Conservation (phyloP, 768 basidiomycete species). For the Cystofilobasidium macerans region DNA sequence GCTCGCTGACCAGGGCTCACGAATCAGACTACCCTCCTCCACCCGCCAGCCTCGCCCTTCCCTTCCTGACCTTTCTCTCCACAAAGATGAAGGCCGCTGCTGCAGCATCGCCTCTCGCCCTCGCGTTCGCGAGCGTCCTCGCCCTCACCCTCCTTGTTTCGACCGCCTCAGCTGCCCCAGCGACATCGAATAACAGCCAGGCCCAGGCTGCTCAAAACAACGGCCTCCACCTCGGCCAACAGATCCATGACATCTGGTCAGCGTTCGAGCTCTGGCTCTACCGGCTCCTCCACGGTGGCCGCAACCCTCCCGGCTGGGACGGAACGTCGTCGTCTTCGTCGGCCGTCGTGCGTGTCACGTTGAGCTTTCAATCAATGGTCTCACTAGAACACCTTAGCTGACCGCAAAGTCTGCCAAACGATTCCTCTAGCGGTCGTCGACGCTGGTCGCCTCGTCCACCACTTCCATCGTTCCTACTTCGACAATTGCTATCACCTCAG, state of each 20-base stretch:
- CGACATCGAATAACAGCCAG: not conserved
- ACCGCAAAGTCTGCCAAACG: not conserved
- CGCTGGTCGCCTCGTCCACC: not conserved
- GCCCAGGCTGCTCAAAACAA: too few relatives aligned
- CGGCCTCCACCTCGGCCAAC: not conserved
- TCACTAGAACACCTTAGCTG: not conserved
- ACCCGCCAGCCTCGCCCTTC: not conserved
- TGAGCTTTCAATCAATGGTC: not conserved
- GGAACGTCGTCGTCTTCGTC: not conserved
- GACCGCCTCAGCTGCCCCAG: conserved; percentile 6
- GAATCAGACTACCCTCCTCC: too few relatives aligned
- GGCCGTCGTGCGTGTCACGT: not conserved
- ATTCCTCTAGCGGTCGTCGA: not conserved
- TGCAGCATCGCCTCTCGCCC: not conserved
- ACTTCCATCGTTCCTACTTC: not conserved
- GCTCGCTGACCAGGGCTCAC: too few relatives aligned
- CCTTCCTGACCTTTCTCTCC: not conserved
- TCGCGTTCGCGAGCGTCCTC: not conserved
- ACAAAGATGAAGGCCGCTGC: not conserved
- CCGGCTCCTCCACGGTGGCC: conserved; percentile 10
- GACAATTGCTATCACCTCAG: conserved; percentile 1
- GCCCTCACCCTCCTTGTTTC: not conserved
- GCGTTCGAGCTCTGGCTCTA: conserved; percentile 11
- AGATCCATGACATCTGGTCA: not conserved
- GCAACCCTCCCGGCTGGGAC: conserved; percentile 6